Evolutionary conservation across 2,329 filamentous ascomycete species (phyloP), one percentile per base, ranked within the genome.

Genomic region (Stagonosporopsis chrysanthemi): DNA sequence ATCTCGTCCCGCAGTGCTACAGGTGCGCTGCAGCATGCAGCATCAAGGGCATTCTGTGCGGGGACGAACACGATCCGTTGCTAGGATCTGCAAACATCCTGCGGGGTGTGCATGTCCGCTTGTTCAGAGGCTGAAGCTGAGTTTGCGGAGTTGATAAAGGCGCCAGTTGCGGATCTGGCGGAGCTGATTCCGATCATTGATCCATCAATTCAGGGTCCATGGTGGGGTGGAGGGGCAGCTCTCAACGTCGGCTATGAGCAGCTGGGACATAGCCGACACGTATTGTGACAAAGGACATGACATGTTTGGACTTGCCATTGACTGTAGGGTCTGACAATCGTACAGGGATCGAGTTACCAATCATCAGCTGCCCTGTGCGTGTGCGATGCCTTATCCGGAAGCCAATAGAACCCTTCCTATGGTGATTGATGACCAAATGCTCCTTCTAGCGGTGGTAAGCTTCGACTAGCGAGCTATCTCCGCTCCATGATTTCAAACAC

Each of bases 141-240:
- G 15, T 9, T 7, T n/a, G 24, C n/a, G 12, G 12, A 28, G 38
- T 39, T 11, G 36, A 19, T 19, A 17, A 12, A 36, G 15, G 33
- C 17, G 28, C 28, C 29, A 38, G 19, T 22, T 39, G 35, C 45
- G 15, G 33, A 55, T 31, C 15, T 26, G 12, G 26, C 50, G 42
- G 50, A 53, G 33, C 26, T 41, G 9, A 9, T 31, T 46, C 50
- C 50, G 42, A 7, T 17, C 19, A 19, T n/a, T n/a, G n/a, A n/a
- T 23, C 24, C 17, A 24, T 38, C 31, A 28, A 19, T 47, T 28
- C 52, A 43, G 39, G 44, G 52, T 54, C 38, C 24, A 31, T 42
- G 39, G 52, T 48, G 44, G 52, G 43, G 36, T 42, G 12, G 22
- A 42, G 36, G 38, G 36, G 43, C 28, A 47, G 11, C 14, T 4